phyloP scores from a whole-genome alignment of 257 asterid genomes.

The Anisodus tanguticus region DNA sequence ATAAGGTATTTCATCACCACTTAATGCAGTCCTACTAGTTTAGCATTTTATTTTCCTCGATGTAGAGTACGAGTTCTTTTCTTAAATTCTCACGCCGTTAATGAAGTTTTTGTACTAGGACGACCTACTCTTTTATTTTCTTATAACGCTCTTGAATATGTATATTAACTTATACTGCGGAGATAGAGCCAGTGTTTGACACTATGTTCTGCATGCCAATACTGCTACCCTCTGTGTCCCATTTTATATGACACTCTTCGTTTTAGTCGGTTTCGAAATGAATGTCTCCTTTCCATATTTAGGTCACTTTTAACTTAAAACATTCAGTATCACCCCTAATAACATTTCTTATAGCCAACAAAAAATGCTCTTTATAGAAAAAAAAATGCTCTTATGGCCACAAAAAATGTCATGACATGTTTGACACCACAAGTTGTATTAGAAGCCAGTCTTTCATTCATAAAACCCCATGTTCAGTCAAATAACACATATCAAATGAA shows the following conservation, averaged over 20 bases:
- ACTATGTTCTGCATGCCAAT: background rate
- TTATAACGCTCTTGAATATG: background rate
- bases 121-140: background rate
- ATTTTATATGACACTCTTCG: background rate
- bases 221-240: background rate
- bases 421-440: background rate
- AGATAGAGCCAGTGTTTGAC: background rate
- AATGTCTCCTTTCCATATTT: background rate
- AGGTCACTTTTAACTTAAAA: background rate
- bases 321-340: background rate
- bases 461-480: background rate
- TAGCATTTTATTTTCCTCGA: background rate
- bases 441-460: too few species aligned
- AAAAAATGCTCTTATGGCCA: background rate
- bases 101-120: background rate
- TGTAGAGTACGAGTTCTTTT: background rate
- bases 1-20: too few species aligned
- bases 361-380: background rate
- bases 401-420: background rate
- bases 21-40: background rate
- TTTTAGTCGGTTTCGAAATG: background rate
- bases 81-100: background rate
- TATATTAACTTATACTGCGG: background rate
- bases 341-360: constrained; percentile 3
- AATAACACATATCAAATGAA: background rate